Evolutionary conservation across 1,139 yeast genomes (phyloP), one percentile per base, ranked within the genome.

Genomic region (Blastobotrys aristatus): DNA sequence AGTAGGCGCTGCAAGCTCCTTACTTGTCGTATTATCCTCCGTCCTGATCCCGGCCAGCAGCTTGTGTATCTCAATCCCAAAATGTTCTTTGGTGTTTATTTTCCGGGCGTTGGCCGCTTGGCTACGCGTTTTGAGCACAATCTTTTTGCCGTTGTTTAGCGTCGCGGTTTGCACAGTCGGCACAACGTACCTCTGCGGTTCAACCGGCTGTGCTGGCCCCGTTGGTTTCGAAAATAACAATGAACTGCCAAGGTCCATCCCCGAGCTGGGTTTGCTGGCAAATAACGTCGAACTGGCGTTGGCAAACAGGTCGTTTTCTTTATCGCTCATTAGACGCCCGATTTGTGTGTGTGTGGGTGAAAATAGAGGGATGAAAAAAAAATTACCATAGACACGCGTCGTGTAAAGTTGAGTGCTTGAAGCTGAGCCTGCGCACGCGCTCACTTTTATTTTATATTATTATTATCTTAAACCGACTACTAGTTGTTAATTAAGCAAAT

Each of bases 51-150:
- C 33, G 29, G 49, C 47, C 14, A 63, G 50, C 6, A 63, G 52
- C 7, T 51, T 48, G 47, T 64, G 63, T 14, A 65, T 64, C 1
- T 64, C 62, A 6, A 65, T 52, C 0, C 69, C 69, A 46, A 52
- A 65, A 34, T 60, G 49, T 43, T 59, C 32, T 17, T 35, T 37
- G 31, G 27, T 4, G 18, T 5, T 22, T 5, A 2, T 6, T 4
- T n/a, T 40, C 13, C 22, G 8, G 38, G 22, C 40, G 20, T 42
- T 3, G 31, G 20, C n/a, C 20, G n/a, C 29, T 13, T 33, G 11
- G 8, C 11, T 26, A 32, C 34, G 33, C 35, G 38, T 14, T 35
- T 30, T 24, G 10, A 44, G 38, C 24, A 44, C 47, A 6, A 44
- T 8, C 24, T 22, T 26, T 4, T 26, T 5, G 8, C 48, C 40